Evolutionary conservation across 495 filamentous ascomycete genomes (phyloP), one percentile per base, ranked within the genome.

Genomic region (Neurospora sp.): DNA sequence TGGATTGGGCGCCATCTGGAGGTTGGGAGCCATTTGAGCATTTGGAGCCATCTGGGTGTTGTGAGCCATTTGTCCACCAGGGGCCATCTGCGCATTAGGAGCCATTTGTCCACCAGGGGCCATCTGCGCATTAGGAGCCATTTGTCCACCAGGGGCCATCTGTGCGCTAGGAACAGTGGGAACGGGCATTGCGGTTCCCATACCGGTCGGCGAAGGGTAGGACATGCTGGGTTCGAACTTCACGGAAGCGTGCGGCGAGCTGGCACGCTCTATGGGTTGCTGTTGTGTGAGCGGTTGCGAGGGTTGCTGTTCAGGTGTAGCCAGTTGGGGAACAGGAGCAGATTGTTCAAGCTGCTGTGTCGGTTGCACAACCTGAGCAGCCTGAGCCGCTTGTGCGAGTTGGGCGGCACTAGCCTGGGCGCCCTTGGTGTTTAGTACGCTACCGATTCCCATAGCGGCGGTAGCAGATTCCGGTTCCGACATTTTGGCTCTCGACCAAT

Each of bases 211-310:
- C 1, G 81, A 81, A 61, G 81, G 79, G 65, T 82, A 81, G 3
- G 75, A 75, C 9, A 77, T 72, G 73, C 77, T 77, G 74, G 78
- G 7, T 71, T 79, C 9, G 80, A 79, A 82, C 69, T 82, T 78
- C 73, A 94, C 91, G 4, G 89, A 91, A 35, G 88, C 85, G 79
- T 93, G 92, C 31, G 92, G 87, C 39, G 91, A 91, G 70, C 84
- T 85, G 65, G 88, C 88, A 48, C 91, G 89, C 65, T 96, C 92
- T 74, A 91, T 86, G 70, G 87, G 40, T 17, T 76, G 45, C 31
- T 78, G 75, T 17, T 74, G 77, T 37, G 71, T 71, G 20, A 70
- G 48, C 48, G 35, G 59, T 41, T 72, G 75, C 20, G 59, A 71
- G n/a, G 42, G 69, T 53, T 76, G 78, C 70, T 77, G 77, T 7